Conservation (phyloP, 75 land plant species). For the Larix kaempferi region DNA sequence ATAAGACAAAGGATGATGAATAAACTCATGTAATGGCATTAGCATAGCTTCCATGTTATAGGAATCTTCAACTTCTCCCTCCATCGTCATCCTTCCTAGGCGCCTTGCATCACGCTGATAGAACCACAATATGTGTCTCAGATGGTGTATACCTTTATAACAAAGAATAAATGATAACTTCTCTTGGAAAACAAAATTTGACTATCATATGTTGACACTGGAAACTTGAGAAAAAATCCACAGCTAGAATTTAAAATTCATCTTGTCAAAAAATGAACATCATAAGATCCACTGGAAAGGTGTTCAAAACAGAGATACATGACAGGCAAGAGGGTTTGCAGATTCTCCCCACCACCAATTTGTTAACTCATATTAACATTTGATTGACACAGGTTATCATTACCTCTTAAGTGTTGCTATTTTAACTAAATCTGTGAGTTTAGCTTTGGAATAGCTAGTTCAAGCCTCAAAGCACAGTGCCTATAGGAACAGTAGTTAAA, state of each 20-base stretch:
- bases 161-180: background rate
- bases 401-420: background rate
- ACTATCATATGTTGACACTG: background rate
- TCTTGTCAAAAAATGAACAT: too few relatives aligned
- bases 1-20: slow-evolving; percentile 67
- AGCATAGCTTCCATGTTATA: slow-evolving; percentile 49
- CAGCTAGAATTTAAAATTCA: background rate
- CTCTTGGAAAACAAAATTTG: background rate
- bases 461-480: background rate
- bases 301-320: background rate
- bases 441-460: background rate
- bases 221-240: background rate
- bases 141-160: background rate
- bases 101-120: slow-evolving; percentile 58
- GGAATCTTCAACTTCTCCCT: slow-evolving; percentile 12
- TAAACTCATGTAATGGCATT: slow-evolving; percentile 80
- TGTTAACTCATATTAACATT: background rate
- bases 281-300: background rate
- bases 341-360: background rate
- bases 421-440: background rate
- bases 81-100: background rate
- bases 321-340: background rate
- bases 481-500: background rate
- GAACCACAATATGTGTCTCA: background rate
- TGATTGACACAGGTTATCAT: background rate